Base-by-base conservation (phyloP, 1,284 basidiomycete genomes). In the Abortiporus biennis region DNA sequence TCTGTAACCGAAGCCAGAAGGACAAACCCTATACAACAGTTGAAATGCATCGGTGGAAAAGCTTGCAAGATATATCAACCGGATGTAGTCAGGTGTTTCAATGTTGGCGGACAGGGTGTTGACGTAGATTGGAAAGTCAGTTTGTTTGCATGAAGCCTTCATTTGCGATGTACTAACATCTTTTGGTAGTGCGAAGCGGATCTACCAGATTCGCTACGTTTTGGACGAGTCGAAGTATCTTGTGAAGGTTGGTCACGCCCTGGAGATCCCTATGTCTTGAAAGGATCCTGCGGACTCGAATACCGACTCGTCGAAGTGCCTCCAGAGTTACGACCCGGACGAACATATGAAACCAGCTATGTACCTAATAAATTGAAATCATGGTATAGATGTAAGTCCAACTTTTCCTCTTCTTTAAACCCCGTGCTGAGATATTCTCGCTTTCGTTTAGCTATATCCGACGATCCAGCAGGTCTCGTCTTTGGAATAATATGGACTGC, bases 191-290 rank as follows among this genome's bases (percentile, higher is more conserved):
- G 93, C 60, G 81, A 91, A 58, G 88, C 92, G 5, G 92, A 97
- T 57, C 67, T 97, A 6, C 92, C 92, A 2, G 78, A 80, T 33
- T 69, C 78, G 2, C 59, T 94, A 42, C 71, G 89, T 12, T 83
- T 97, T 46, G 93, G 93, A 6, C 72, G 78, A 43, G 81, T 95
- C 0, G 74, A 80, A 47, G 85, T 97, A 1, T 82, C 78, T 16
- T 97, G 93, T 54, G 93, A 97, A 66, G 92, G 93, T 8, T 97
- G 84, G 81, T 74, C 72, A 25, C 65, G 72, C 20, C 74, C 91
- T 0, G 85, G 88, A 1, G 92, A 97, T 62, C 71, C 77, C 0
- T 80, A 83, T 56, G 85, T 97, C 11, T 64, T 95, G 44, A 90
- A 91, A 71, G 90, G 84, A 13, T 92, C 89, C 12, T 93, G 91